Conservation (phyloP, 768 basidiomycete species). For the Suillus brevipes region DNA sequence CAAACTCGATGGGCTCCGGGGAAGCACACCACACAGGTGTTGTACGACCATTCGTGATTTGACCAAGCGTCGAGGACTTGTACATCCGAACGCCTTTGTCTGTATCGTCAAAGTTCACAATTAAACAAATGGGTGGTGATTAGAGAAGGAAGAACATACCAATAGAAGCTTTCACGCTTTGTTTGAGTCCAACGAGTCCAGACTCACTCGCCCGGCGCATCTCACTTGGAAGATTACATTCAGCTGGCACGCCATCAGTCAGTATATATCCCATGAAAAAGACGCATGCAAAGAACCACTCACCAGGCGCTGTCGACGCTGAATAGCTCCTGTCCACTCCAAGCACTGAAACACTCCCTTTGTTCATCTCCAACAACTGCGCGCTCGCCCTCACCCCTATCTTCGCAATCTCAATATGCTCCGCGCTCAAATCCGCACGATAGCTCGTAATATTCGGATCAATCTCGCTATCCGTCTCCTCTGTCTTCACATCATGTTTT, state of each 20-base stretch:
- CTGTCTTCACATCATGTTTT: constrained; percentile 2
- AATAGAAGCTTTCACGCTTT: constrained; percentile 72
- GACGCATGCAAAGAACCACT: neutral
- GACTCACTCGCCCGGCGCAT: constrained; percentile 33
- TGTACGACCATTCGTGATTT: constrained; percentile 32
- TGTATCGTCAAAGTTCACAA: constrained; percentile 24
- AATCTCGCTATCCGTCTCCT: constrained; percentile 10
- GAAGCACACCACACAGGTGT: constrained; percentile 32
- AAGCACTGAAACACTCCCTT: constrained; percentile 23
- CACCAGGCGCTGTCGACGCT: constrained; percentile 13
- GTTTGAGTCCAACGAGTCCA: constrained; percentile 54
- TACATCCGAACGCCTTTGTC: constrained; percentile 69
- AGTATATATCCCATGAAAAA: neutral
- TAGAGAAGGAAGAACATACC: constrained; percentile 41
- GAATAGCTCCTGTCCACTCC: constrained; percentile 12
- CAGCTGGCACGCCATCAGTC: constrained; percentile 2
- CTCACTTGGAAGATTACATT: constrained; percentile 29
- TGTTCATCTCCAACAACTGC: constrained; percentile 27
- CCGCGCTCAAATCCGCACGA: constrained; percentile 24
- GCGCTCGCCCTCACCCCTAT: constrained; percentile 30
- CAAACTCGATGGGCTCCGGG: constrained; percentile 32
- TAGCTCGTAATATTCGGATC: constrained; percentile 5
- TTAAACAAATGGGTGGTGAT: neutral
- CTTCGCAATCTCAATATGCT: constrained; percentile 32
- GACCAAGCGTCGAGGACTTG: constrained; percentile 60